These are phyloP conservation scores for Rhodamnia rubescens DNA, from an alignment of 345 rosid genomes.

Conservation along the genomic window DNA sequence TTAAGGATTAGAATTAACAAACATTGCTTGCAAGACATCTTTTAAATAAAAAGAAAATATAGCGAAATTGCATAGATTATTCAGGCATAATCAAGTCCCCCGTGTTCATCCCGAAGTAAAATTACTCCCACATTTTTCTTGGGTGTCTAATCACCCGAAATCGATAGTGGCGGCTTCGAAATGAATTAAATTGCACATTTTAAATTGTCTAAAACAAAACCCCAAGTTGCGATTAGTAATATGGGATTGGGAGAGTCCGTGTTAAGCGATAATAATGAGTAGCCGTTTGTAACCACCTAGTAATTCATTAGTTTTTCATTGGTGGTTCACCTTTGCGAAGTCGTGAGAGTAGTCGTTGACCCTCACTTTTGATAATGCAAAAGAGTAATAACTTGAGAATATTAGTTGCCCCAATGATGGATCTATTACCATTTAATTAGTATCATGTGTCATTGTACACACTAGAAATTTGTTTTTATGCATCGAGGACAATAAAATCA, in stretches of 20 bases:
- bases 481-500: not conserved
- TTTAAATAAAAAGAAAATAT: not conserved
- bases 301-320: not conserved
- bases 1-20: not conserved
- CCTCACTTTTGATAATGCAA: not conserved
- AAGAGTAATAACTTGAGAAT: not conserved
- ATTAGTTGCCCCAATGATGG: not conserved
- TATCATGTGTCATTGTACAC: not conserved
- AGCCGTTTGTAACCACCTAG: not conserved
- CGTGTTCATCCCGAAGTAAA: not conserved
- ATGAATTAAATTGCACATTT: not conserved
- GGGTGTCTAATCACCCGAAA: not conserved
- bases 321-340: not conserved
- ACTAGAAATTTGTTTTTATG: not conserved
- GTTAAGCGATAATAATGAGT: rapidly evolving
- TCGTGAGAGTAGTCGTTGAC: not conserved
- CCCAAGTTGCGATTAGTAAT: not conserved
- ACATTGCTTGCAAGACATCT: not conserved
- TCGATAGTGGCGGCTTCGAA: not conserved
- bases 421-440: not conserved
- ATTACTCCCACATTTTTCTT: not conserved
- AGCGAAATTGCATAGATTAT: not conserved
- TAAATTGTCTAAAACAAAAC: not conserved
- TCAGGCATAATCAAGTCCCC: not conserved
- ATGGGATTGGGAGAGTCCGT: not conserved